Evolutionary conservation across 2,329 filamentous ascomycete species (phyloP).

Genomic region (Periglandula ipomoeae): DNA sequence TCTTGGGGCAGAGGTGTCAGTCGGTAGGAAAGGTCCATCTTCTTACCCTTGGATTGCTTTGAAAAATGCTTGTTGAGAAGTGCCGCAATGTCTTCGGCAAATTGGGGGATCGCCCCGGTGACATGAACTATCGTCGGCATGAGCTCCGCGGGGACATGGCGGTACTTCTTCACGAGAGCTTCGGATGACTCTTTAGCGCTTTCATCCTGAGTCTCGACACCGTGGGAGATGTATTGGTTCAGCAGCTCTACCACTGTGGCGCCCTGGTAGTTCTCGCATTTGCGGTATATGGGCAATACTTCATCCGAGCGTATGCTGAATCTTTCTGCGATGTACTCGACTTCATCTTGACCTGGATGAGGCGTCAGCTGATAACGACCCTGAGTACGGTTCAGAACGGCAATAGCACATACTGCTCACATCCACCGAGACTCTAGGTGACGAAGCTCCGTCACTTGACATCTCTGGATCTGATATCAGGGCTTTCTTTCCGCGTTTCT

Average conservation of each 20-base stretch:
- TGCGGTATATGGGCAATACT: constrained; percentile 31
- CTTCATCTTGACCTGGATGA: constrained; percentile 26
- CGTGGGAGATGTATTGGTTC: constrained; percentile 31
- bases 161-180: constrained; percentile 27
- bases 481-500: constrained; percentile 24
- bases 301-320: constrained; percentile 32
- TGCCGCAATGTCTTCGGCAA: constrained; percentile 31
- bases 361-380: not conserved
- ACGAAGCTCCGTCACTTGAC: constrained; percentile 11
- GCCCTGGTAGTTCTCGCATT: constrained; percentile 28
- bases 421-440: constrained; percentile 9
- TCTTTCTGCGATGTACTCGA: constrained; percentile 34
- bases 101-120: constrained; percentile 23
- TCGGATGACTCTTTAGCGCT: constrained; percentile 20
- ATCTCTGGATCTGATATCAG: constrained; percentile 9
- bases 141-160: constrained; percentile 34
- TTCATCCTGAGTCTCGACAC: constrained; percentile 23
- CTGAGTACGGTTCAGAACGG: not conserved
- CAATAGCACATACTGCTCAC: not conserved
- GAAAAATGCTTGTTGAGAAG: constrained; percentile 33
- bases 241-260: constrained; percentile 33
- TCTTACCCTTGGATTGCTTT: constrained; percentile 27
- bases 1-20: constrained; percentile 23
- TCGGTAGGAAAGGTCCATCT: constrained; percentile 28
- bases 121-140: constrained; percentile 33